Evolutionary conservation across 331 rosid species (phyloP).

Genomic region (Cucumis variabilis): DNA sequence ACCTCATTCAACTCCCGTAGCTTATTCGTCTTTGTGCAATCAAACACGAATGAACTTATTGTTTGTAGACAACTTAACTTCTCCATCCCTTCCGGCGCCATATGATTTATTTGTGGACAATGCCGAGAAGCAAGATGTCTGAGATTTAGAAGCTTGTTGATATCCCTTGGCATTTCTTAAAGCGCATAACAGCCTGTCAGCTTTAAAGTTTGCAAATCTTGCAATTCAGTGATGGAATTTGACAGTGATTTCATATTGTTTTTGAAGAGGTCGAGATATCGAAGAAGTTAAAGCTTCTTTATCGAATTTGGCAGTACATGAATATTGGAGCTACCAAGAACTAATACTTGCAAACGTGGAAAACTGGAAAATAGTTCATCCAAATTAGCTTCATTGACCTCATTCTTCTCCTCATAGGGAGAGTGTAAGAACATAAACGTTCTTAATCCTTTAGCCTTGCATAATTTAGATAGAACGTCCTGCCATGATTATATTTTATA

Average conservation of each 20-base stretch:
- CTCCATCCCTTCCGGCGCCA: background rate
- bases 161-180: background rate
- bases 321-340: fast-evolving
- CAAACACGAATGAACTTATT: background rate
- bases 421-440: background rate
- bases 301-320: background rate
- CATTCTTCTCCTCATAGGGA: fast-evolving
- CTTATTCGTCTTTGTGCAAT: background rate
- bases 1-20: background rate
- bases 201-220: background rate
- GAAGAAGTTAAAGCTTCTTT: slow-evolving; percentile 5
- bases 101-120: background rate
- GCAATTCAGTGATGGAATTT: background rate
- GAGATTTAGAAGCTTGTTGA: background rate
- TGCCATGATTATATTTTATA: background rate
- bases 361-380: background rate
- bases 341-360: slow-evolving; percentile 8
- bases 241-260: background rate
- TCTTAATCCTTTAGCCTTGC: background rate
- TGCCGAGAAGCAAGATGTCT: background rate
- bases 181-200: fast-evolving
- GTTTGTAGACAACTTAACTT: background rate
- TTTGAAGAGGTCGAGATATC: background rate
- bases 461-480: background rate
- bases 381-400: background rate